Evolutionary conservation across 2,329 filamentous ascomycete species (phyloP).

Genomic region (Aspergillus sojae): DNA sequence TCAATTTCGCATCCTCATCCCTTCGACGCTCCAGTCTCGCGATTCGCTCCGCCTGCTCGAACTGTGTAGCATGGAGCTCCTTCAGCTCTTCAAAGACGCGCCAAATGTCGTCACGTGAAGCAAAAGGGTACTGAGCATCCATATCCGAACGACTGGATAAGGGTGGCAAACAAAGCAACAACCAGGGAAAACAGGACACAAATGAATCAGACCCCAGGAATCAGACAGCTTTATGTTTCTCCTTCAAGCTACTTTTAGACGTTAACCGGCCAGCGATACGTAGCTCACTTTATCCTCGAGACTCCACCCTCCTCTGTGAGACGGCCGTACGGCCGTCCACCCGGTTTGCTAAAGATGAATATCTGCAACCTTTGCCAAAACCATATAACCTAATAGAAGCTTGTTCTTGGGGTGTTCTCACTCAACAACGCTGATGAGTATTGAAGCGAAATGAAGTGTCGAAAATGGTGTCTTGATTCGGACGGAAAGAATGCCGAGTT

Average conservation of each 20-base stretch:
- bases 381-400: conserved; percentile 15
- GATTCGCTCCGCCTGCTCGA: conserved; percentile 64
- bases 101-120: conserved; percentile 67
- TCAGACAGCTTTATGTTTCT: background rate
- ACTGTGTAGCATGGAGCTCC: conserved; percentile 61
- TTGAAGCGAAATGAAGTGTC: background rate
- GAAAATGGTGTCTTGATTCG: background rate
- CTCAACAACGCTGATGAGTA: background rate
- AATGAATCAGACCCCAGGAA: background rate
- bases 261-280: background rate
- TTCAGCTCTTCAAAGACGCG: conserved; percentile 65
- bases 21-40: conserved; percentile 63
- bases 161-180: conserved; percentile 2
- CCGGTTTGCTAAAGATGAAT: conserved; percentile 25
- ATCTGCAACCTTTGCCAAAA: conserved; percentile 13
- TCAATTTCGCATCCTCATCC: conserved; percentile 66
- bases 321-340: conserved; percentile 42
- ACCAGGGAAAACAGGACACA: background rate
- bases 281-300: conserved; percentile 21
- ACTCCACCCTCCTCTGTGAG: conserved; percentile 37
- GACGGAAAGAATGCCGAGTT: conserved; percentile 1
- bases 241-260: background rate
- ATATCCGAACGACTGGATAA: conserved; percentile 40
- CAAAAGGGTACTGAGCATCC: conserved; percentile 67
- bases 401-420: background rate